Base-by-base conservation (phyloP, 2,329 filamentous ascomycete species). In the Thermothelomyces thermophilus region DNA sequence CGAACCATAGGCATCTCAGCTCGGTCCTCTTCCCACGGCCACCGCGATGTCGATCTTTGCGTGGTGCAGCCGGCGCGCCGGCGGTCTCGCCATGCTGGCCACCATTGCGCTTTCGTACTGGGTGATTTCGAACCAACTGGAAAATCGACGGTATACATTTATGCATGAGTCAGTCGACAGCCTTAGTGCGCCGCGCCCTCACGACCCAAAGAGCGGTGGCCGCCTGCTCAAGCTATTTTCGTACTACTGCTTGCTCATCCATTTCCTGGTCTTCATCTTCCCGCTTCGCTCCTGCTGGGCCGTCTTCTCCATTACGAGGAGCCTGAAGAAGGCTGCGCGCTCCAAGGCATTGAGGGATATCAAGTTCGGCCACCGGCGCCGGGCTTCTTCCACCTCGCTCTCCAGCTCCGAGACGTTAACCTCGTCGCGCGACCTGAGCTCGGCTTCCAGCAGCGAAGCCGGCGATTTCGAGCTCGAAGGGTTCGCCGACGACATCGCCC, bases 191-290 rank as follows among this genome's bases (percentile, higher is more conserved):
- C 58, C 64, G 24, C 60, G 14, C 8, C 8, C 60, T 43, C 56
- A 64, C 56, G 62, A 66, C 39, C 61, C 65, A 10, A 59, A 67
- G 33, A 73, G 74, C 24, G 73, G 68, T 34, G 74, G 76, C 28
- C 60, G 72, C 41, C 78, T 70, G 70, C 77, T 76, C 13, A 63
- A 72, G 42, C 28, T 79, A 26, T 84, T 83, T 60, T 74, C 81
- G 43, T 81, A 79, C 60, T 87, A 86, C 66, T 80, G 77, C 46
- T 69, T 86, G 16, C 63, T 84, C 30, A 76, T 86, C 49, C 84
- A 87, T 63, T 50, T 80, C 47, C 69, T 85, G 47, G 81, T 84
- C 58, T 77, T 79, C 55, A 64, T 74, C 28, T 86, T 87, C 58
- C 80, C 82, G 19, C 60, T 83, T 5, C 76, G 82, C 52, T 77